Evolutionary conservation across 1,284 basidiomycete genomes (phyloP).

Genomic region (Singerocomus inundabilis): DNA sequence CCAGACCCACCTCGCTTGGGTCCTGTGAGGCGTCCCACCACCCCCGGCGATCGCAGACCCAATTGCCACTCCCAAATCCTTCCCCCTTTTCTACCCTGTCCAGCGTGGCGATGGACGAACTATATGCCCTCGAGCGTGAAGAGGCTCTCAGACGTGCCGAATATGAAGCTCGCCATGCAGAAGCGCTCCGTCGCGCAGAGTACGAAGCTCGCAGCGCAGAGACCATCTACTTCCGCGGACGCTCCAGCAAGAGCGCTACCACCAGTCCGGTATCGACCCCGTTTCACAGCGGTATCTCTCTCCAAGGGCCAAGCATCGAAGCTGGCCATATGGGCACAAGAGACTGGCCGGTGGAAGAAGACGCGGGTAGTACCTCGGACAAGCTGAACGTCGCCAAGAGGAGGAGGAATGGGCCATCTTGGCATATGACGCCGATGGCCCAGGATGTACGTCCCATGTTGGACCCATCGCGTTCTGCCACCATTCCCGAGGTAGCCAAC

Average conservation of each 20-base stretch:
- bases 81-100: conserved; percentile 76
- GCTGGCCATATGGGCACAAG: conserved; percentile 44
- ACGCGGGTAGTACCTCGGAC: conserved; percentile 21
- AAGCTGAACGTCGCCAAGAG: conserved; percentile 30
- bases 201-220: conserved; percentile 63
- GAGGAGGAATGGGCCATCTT: conserved; percentile 52
- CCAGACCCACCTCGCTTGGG: conserved; percentile 59
- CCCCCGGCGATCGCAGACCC: conserved; percentile 41
- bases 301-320: conserved; percentile 31
- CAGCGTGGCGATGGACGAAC: conserved; percentile 80
- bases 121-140: conserved; percentile 81
- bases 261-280: conserved; percentile 64
- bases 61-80: conserved; percentile 36
- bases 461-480: conserved; percentile 27
- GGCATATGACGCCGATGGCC: conserved; percentile 45
- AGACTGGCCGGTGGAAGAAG: conserved; percentile 35
- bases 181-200: conserved; percentile 79
- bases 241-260: conserved; percentile 64
- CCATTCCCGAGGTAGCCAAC: conserved; percentile 16
- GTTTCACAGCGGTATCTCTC: conserved; percentile 33
- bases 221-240: conserved; percentile 45
- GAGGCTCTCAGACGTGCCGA: conserved; percentile 83
- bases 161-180: conserved; percentile 78
- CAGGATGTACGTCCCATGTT: conserved; percentile 25
- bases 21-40: conserved; percentile 44